phyloP scores from a whole-genome alignment of 2,329 filamentous ascomycete genomes.

The Drechmeria coniospora region DNA sequence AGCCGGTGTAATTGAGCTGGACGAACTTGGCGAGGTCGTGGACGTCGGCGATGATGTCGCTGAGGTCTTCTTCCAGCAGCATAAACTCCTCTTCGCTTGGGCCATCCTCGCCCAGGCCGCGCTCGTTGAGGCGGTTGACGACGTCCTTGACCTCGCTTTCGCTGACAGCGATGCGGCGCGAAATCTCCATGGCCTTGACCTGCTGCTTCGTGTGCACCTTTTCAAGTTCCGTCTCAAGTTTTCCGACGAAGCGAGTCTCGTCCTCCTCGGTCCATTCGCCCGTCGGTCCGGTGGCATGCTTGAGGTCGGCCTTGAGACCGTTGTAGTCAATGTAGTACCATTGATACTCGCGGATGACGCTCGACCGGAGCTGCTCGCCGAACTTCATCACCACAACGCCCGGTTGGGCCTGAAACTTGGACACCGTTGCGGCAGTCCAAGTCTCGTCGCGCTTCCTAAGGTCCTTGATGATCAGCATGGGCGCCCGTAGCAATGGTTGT shows the following conservation, averaged over 20 bases:
- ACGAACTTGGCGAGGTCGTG: conserved; percentile 97
- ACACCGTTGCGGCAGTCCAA: conserved; percentile 22
- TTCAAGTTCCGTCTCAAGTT: conserved; percentile 83
- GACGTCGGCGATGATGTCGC: conserved; percentile 95
- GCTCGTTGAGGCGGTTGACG: conserved; percentile 55
- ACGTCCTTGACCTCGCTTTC: conserved; percentile 86
- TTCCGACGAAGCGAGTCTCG: conserved; percentile 72
- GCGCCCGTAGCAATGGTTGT: conserved; percentile 7
- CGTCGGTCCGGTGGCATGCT: conserved; percentile 45
- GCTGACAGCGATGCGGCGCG: conserved; percentile 71
- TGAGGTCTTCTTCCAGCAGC: conserved; percentile 83
- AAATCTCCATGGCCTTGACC: conserved; percentile 92
- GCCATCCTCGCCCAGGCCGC: conserved; percentile 37
- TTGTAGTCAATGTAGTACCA: conserved; percentile 99
- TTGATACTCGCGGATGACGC: conserved; percentile 90
- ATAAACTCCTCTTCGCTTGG: conserved; percentile 87
- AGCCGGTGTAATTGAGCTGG: conserved; percentile 95
- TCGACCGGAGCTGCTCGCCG: conserved; percentile 90
- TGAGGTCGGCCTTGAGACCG: conserved; percentile 75
- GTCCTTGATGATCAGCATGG: conserved; percentile 39
- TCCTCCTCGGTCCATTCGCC: conserved; percentile 80
- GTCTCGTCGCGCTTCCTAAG: conserved; percentile 25
- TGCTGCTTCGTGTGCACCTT: conserved; percentile 98
- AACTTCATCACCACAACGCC: conserved; percentile 60
- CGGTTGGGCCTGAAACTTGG: conserved; percentile 24